A percentile compares a stretch with the other conserved stretches of the same genome.
Conservation (phyloP, 73 alveolate species). For the Durusdinium trenchii region DNA sequence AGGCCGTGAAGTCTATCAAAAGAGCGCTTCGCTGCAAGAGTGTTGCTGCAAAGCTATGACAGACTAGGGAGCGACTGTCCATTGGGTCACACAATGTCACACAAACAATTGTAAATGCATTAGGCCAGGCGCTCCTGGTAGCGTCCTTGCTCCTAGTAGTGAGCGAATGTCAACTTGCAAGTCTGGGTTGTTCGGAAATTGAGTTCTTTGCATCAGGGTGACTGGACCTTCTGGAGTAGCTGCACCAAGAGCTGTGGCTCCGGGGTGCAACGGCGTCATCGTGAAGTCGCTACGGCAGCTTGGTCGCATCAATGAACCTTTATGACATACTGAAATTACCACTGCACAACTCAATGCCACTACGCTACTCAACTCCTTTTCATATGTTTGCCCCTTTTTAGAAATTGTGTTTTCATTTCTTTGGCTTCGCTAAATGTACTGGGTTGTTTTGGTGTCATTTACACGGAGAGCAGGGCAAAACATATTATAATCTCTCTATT, state of each 20-base stretch:
- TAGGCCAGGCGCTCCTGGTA: too few species aligned
- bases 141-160: too few species aligned
- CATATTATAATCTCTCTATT: background rate
- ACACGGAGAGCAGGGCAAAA: too few species aligned
- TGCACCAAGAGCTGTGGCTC: slow-evolving; percentile 87
- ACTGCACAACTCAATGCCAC: background rate
- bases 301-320: too few species aligned
- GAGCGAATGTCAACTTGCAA: too few species aligned
- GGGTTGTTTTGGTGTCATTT: background rate
- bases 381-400: background rate
- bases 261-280: slow-evolving; percentile 91
- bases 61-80: too few species aligned
- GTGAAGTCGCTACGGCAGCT: slow-evolving; percentile 64
- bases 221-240: slow-evolving; percentile 88
- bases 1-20: too few species aligned
- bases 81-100: too few species aligned
- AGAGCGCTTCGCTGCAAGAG: too few species aligned
- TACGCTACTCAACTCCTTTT: background rate
- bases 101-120: too few species aligned
- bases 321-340: background rate
- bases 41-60: too few species aligned
- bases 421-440: background rate
- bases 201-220: slow-evolving; percentile 51
- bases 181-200: too few species aligned
- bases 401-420: background rate